Base-by-base conservation (phyloP, 2,329 filamentous ascomycete genomes). In the Penicillium sp. region DNA sequence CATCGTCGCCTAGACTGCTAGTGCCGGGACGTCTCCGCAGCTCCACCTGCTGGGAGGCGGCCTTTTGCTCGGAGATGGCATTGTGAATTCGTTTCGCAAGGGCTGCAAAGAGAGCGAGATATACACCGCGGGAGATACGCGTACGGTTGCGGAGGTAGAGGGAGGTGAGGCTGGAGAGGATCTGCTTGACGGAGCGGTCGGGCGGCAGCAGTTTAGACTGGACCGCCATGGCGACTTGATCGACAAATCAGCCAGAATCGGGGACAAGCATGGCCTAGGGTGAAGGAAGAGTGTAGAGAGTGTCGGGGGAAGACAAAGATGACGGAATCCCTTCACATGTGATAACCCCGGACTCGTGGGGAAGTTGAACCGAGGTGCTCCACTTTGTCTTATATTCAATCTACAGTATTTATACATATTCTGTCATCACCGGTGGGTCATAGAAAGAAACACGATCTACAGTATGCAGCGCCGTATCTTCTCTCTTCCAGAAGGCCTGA, bases 61-160 rank as follows among this genome's bases (percentile, higher is more conserved):
- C 89, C 73, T 96, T 96, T 73, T 97, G 94, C 73, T 97, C 92
- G 56, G 89, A 87, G 69, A 97, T 88, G 66, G 93, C 92, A 83
- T 91, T 87, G 66, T 92, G 91, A 52, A 97, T 87, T 67, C 94
- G 91, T 73, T 96, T 92, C 57, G 88, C 81, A 57, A 96, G 85
- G 46, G 90, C 86, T 63, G 93, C 78, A 65, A 93, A 85, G 64
- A 97, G 82, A 26, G 90, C 87, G 59, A 96, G 79, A 79, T 95
- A 96, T 64, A 96, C 85, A 60, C 85, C 86, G 68, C 90, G 88
- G 22, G 90, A 93, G 73, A 96, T 92, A 63, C 85, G 85, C 49
- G 86, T 90, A 64, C 92, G 89, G 75, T 96, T 86, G 59, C 83
- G 81, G 60, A 93, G 81, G 75, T 96, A 96, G 47, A 91, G 81